These are phyloP conservation scores for Wickerhamomyces sp. DNA, from an alignment of 1,139 yeast genomes.

Conservation along the genomic window DNA sequence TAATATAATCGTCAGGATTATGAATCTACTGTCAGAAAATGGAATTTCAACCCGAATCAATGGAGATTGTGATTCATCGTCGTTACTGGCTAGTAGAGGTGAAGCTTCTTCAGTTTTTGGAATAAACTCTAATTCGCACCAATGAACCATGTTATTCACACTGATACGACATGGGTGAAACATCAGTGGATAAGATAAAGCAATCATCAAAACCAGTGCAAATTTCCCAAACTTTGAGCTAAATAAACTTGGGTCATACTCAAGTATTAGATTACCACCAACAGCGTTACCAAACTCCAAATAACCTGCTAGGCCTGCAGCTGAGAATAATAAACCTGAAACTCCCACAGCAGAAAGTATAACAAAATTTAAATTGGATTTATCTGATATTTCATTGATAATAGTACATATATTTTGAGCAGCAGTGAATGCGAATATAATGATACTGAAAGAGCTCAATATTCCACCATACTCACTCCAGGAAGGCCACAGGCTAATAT, in stretches of 20 bases:
- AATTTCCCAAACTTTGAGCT: conserved; percentile 58
- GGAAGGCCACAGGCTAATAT: conserved; percentile 47
- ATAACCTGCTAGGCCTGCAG: conserved; percentile 83
- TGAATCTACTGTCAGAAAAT: conserved; percentile 45
- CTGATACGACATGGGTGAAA: conserved; percentile 91
- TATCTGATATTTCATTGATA: conserved; percentile 70
- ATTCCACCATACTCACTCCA: conserved; percentile 56
- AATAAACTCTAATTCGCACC: conserved; percentile 31
- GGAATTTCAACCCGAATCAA: conserved; percentile 35
- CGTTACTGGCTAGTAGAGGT: conserved; percentile 11
- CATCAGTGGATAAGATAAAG: conserved; percentile 87
- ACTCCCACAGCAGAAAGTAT: conserved; percentile 52
- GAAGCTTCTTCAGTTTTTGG: conserved; percentile 13
- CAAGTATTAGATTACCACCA: conserved; percentile 75
- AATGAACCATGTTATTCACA: conserved; percentile 65
- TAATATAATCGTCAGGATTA: conserved; percentile 42
- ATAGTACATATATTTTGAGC: conserved; percentile 93
- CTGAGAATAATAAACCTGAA: conserved; percentile 53
- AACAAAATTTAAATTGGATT: conserved; percentile 51
- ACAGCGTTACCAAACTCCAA: conserved; percentile 78
- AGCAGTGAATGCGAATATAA: conserved; percentile 92
- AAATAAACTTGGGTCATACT: conserved; percentile 37
- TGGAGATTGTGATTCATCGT: conserved; percentile 15
- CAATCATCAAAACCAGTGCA: conserved; percentile 76
- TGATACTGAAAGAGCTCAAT: conserved; percentile 80